Evolutionary conservation across 225 moss, liverwort and hornwort species (phyloP).

Genomic region (Marchantia polymorpha): DNA sequence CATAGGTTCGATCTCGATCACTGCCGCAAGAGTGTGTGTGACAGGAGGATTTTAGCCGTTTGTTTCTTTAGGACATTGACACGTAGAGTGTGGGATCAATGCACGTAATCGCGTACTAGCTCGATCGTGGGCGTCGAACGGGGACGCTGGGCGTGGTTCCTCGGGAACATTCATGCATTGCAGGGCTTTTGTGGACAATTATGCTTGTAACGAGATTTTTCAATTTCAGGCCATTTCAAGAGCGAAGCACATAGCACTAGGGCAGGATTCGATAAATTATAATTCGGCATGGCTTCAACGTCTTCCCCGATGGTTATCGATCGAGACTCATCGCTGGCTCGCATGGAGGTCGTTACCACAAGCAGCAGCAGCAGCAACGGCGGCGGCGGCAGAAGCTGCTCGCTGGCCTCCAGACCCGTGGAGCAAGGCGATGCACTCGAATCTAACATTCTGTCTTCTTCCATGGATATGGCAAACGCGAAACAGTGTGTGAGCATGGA

Average conservation of each 20-base stretch:
- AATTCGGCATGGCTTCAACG: neutral
- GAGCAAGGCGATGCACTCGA: neutral
- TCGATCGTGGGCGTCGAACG: neutral
- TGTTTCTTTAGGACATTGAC: neutral
- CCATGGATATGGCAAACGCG: slow-evolving; percentile 1
- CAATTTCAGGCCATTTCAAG: neutral
- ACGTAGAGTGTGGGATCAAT: neutral
- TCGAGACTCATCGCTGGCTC: neutral
- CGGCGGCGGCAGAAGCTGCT: neutral
- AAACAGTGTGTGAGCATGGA: slow-evolving; percentile 20
- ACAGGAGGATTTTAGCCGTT: neutral
- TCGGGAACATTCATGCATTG: neutral
- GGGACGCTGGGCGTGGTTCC: neutral
- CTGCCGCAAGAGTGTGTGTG: neutral
- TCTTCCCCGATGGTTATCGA: neutral
- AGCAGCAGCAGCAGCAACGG: neutral
- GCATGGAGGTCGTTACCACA: neutral
- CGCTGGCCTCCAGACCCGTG: neutral
- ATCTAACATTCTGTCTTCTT: slow-evolving; percentile 10
- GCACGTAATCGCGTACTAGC: neutral
- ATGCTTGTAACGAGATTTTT: neutral
- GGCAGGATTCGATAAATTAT: neutral
- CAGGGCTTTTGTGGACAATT: neutral
- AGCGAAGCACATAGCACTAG: neutral
- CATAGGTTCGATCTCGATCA: neutral